Evolutionary conservation across 2,329 filamentous ascomycete species (phyloP), one percentile per base, ranked within the genome.

Genomic region (Colletotrichum paranaense): DNA sequence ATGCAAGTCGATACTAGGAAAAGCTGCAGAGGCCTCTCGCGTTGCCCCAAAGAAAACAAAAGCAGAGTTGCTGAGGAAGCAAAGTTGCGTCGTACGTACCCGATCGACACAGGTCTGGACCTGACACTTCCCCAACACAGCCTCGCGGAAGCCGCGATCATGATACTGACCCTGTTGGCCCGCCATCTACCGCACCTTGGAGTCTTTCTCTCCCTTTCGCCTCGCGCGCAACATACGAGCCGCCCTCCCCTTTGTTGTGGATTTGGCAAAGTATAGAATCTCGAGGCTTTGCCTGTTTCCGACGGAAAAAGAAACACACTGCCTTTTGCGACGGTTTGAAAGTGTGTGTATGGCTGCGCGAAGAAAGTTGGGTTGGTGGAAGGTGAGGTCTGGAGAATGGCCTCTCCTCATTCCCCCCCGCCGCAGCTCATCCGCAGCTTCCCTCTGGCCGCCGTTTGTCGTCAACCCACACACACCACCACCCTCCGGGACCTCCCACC

Each of bases 101-200:
- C 84, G 80, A 38, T 84, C 81, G 6, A 75, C 76, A 32, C 80
- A 80, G 22, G 81, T 82, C 76, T 85, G 84, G 46, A 76, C 76
- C 75, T 83, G 77, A 75, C 83, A 84, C 74, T 75, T 78, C 49
- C 84, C 83, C 42, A 85, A 80, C 16, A 77, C 75, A 66, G 81
- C 66, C 66, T 75, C 73, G 68, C 74, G 74, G 69, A 76, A 76
- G 52, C 72, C 72, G 58, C 74, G 73, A 66, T 65, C 62, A 19
- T 67, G 22, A 53, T 53, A 19, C 52, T 67, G 68, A 35, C 58
- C 42, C 63, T 59, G 49, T 60, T 58, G 71, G 19, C 57, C 49
- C 62, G 67, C 74, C 74, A 75, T 75, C 67, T 68, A 73, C 67
- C 63, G 67, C 72, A 67, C 72, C 67, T 65, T 49, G 59, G 72